Evolutionary conservation across 352 stramenopile genomes (phyloP).

Genomic region (Pythium volutum): DNA sequence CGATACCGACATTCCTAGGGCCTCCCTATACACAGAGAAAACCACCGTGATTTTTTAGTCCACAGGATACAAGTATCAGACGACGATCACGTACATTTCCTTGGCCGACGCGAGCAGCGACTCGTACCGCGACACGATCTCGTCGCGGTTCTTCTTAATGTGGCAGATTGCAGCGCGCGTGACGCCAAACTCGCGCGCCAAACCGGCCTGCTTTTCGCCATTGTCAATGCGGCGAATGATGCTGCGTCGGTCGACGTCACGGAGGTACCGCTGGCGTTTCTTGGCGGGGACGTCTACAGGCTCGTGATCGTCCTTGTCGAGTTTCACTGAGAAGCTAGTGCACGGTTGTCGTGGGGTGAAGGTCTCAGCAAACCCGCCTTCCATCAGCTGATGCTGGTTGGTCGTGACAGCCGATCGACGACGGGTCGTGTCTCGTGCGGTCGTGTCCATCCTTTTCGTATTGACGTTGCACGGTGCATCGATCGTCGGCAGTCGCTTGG

Average conservation of each 20-base stretch:
- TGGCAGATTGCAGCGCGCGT: conserved; percentile 68
- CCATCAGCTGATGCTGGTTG: background rate
- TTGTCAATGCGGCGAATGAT: conserved; percentile 71
- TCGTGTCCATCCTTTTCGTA: background rate
- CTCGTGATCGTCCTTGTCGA: background rate
- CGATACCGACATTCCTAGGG: background rate
- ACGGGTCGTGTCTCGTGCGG: background rate
- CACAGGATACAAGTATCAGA: background rate
- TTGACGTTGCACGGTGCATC: background rate
- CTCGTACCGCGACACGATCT: conserved; percentile 70
- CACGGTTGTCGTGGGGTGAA: background rate
- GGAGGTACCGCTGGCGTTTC: conserved; percentile 54
- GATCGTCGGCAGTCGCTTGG: background rate
- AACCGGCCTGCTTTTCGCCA: conserved; percentile 60
- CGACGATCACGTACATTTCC: conserved; percentile 41
- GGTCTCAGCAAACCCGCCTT: background rate
- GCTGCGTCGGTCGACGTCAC: conserved; percentile 50
- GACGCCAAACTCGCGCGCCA: conserved; percentile 68
- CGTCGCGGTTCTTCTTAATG: conserved; percentile 75
- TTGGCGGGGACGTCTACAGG: background rate
- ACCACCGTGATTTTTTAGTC: too few species aligned
- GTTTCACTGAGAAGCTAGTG: background rate
- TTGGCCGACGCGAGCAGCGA: conserved; percentile 50
- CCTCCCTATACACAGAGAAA: background rate
- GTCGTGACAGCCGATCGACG: background rate